A percentile compares a stretch with the other conserved stretches of the same genome.
Conservation (phyloP, 345 rosid genomes). For the Hevea brasiliensis region DNA sequence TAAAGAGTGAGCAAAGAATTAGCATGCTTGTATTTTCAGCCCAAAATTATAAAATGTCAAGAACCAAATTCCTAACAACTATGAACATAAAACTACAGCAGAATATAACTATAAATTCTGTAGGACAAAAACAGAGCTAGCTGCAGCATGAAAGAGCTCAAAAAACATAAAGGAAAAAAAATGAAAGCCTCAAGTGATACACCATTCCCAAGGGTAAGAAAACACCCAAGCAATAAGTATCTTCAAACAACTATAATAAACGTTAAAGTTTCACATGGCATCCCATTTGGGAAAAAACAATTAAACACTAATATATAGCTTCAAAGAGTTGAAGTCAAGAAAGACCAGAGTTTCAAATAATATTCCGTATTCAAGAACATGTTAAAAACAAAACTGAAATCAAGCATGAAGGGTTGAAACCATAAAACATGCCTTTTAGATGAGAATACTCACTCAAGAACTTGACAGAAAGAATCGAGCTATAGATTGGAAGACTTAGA, state of each 20-base stretch:
- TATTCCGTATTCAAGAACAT: slow-evolving; percentile 12
- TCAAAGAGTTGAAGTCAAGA: slow-evolving; percentile 9
- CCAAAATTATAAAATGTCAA: not conserved
- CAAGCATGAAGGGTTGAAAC: not conserved
- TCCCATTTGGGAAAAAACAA: not conserved
- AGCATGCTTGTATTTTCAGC: not conserved
- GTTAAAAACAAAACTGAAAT: too few species aligned
- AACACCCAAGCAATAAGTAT: not conserved
- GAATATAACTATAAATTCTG: not conserved
- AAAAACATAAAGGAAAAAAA: not conserved
- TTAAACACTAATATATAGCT: not conserved
- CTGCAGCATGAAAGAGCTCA: not conserved
- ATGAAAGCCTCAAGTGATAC: not conserved
- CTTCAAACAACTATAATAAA: not conserved
- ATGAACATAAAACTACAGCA: slow-evolving; percentile 5
- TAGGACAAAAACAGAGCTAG: not conserved
- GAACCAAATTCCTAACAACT: not conserved
- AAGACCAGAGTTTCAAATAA: not conserved
- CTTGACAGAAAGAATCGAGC: not conserved
- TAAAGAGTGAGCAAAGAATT: slow-evolving; percentile 10
- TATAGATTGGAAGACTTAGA: not conserved
- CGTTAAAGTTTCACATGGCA: slow-evolving; percentile 8
- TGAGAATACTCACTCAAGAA: not conserved
- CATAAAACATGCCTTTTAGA: too few species aligned
- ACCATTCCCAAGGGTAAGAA: slow-evolving; percentile 1